Evolutionary conservation across 2,329 filamentous ascomycete species (phyloP).

Genomic region (Thielaviopsis punctulata): DNA sequence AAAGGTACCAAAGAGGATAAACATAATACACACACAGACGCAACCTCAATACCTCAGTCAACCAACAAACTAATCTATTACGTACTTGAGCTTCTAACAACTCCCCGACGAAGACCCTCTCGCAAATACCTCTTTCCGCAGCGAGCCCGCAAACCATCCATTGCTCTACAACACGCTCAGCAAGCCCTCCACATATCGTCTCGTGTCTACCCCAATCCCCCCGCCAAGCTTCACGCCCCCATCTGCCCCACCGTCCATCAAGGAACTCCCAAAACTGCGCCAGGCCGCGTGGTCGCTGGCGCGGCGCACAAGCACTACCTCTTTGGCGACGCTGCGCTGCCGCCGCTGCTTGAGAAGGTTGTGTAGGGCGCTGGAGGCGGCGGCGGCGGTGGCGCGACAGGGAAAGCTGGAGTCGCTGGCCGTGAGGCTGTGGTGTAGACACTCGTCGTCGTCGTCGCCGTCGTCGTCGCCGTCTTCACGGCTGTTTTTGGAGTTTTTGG

Average conservation of each 20-base stretch:
- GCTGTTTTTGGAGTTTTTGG: not conserved
- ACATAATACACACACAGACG: too few relatives aligned
- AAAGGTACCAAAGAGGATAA: too few relatives aligned
- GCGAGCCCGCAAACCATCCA: conserved; percentile 1
- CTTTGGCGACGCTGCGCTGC: conserved; percentile 26
- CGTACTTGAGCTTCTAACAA: not conserved
- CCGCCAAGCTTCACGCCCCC: conserved; percentile 42
- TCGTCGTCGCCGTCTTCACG: conserved; percentile 2
- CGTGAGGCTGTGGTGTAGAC: conserved; percentile 10
- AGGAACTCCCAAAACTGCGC: conserved; percentile 19
- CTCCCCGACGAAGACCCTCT: not conserved
- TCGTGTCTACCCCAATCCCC: conserved; percentile 62
- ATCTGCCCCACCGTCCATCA: conserved; percentile 23
- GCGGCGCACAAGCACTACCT: conserved; percentile 43
- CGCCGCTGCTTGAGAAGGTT: not conserved
- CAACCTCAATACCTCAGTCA: too few relatives aligned
- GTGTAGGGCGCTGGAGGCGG: not conserved
- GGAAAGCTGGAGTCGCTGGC: not conserved
- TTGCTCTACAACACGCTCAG: conserved; percentile 26
- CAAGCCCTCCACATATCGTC: conserved; percentile 56
- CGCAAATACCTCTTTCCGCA: not conserved
- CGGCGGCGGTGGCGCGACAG: conserved; percentile 13
- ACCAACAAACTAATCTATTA: too few relatives aligned
- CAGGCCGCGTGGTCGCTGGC: conserved; percentile 37
- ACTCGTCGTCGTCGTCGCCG: conserved; percentile 12